A percentile compares a stretch with the other conserved stretches of the same genome.
These are phyloP conservation scores for Acer campestre DNA, from an alignment of 345 rosid genomes.

Conservation along the genomic window DNA sequence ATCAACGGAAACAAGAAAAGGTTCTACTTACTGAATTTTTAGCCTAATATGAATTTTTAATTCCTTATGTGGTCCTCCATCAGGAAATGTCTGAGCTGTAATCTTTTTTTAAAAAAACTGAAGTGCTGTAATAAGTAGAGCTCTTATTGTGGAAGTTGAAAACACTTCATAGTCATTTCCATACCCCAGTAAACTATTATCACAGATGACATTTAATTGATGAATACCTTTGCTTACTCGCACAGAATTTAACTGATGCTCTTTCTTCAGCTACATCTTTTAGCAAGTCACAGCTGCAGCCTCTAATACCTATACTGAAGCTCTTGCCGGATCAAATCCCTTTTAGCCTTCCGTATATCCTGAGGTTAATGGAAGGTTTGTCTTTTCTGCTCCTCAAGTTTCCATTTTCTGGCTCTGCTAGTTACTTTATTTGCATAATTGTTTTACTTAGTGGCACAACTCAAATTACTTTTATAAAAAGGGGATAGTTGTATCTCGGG, in stretches of 20 bases:
- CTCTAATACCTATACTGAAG: constrained; percentile 56
- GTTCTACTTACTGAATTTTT: too few species aligned
- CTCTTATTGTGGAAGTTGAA: background rate
- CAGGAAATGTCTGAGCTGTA: background rate
- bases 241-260: constrained; percentile 10
- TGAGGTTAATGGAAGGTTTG: constrained; percentile 57
- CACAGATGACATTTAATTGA: background rate
- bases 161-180: background rate
- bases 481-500: background rate
- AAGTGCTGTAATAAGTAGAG: background rate
- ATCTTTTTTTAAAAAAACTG: background rate
- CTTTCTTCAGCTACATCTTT: constrained; percentile 74
- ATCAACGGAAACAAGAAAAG: too few species aligned
- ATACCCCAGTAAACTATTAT: background rate
- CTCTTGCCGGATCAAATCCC: constrained; percentile 46
- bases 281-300: constrained; percentile 53
- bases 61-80: too few species aligned
- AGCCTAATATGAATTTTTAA: too few species aligned
- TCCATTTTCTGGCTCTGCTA: constrained; percentile 13
- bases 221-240: constrained; percentile 1
- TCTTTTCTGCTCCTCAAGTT: constrained; percentile 19
- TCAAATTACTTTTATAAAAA: background rate
- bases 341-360: constrained; percentile 32
- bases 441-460: background rate
- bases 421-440: background rate